Conservation (phyloP, 2,329 filamentous ascomycete species). For the Scleromitrula shiraiana region DNA sequence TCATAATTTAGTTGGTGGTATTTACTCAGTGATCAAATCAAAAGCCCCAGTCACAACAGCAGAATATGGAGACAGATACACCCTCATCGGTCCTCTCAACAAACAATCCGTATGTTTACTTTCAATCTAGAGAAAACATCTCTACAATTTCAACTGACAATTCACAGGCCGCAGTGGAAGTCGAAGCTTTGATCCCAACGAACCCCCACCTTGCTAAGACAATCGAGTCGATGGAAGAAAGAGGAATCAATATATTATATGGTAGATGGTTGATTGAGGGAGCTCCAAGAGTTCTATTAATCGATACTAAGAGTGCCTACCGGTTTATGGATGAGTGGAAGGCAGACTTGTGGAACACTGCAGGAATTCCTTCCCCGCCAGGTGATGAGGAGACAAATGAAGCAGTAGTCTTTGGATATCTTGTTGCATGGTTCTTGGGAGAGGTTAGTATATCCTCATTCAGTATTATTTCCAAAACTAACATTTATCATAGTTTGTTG, state of each 20-base stretch:
- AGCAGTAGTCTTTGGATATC: conserved; percentile 92
- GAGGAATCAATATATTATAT: conserved; percentile 84
- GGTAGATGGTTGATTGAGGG: conserved; percentile 97
- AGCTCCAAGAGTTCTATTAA: conserved; percentile 84
- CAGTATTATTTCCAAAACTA: conserved; percentile 2
- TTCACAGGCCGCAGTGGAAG: conserved; percentile 83
- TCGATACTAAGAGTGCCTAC: conserved; percentile 92
- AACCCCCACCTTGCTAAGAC: conserved; percentile 72
- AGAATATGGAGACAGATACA: conserved; percentile 97
- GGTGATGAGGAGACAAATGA: conserved; percentile 95
- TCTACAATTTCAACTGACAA: conserved; percentile 19
- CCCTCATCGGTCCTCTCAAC: conserved; percentile 89
- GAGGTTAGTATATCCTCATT: conserved; percentile 53
- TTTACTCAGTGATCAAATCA: conserved; percentile 98
- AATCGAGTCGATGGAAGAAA: conserved; percentile 86
- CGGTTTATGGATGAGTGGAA: conserved; percentile 94
- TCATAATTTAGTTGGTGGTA: conserved; percentile 68
- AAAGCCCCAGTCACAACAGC: conserved; percentile 96
- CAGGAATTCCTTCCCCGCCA: conserved; percentile 87
- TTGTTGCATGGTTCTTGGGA: conserved; percentile 96
- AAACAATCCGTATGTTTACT: conserved; percentile 65
- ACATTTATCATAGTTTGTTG: conserved; percentile 64
- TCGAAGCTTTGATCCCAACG: conserved; percentile 83
- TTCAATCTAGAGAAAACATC: neutral
- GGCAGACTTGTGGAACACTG: conserved; percentile 84